Evolutionary conservation across 169 alveolate species (phyloP).

Genomic region (Eimeria necatrix): DNA sequence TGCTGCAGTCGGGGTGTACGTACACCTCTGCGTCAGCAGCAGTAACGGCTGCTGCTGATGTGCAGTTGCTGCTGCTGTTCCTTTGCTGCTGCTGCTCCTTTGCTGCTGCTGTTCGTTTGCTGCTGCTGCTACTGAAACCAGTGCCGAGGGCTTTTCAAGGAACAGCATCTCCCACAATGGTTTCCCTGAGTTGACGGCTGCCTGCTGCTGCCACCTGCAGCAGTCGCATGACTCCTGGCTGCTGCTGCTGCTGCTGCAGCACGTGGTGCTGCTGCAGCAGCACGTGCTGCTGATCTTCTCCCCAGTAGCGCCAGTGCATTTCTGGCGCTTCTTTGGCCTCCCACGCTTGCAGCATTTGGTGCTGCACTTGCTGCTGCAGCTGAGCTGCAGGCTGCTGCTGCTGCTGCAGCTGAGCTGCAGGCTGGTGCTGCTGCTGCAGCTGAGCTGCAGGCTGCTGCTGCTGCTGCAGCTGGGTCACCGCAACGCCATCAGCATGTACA

Average conservation of each 20-base stretch:
- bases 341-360: background rate
- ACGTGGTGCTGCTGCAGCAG: background rate
- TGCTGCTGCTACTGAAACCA: constrained; percentile 10
- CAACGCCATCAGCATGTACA: too few species aligned
- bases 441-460: constrained; percentile 2
- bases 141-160: background rate
- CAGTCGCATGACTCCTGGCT: constrained; percentile 47
- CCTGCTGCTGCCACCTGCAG: constrained; percentile 51
- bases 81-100: constrained; percentile 22
- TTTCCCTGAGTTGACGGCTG: constrained; percentile 27
- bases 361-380: constrained; percentile 39
- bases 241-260: constrained; percentile 50
- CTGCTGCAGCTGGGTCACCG: background rate
- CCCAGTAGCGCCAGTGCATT: background rate
- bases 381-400: background rate
- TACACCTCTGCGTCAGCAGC: background rate
- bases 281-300: background rate
- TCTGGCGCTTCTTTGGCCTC: background rate
- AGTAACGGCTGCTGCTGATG: background rate
- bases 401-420: background rate
- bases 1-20: too few species aligned
- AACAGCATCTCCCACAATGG: background rate
- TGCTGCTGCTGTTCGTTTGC: constrained; percentile 44
- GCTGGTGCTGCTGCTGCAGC: background rate
- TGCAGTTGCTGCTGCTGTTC: background rate